These are phyloP conservation scores for Lasiodiplodia sp. DNA, from an alignment of 2,329 filamentous ascomycete species.

Conservation along the genomic window DNA sequence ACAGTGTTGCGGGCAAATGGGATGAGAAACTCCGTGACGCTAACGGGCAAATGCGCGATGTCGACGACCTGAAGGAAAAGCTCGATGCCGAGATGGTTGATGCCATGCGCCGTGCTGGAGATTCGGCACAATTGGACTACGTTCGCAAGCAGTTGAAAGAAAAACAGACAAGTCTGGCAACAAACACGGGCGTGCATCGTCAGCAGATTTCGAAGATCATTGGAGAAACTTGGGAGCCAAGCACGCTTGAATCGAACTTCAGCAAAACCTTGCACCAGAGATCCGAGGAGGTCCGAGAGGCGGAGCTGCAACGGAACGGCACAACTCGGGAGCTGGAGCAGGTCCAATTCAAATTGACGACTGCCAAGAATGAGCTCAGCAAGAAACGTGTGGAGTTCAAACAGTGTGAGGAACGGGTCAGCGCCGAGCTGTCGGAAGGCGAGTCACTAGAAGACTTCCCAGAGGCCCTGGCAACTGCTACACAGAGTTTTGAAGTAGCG, in stretches of 20 bases:
- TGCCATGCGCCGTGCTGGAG: conserved; percentile 79
- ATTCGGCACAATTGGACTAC: conserved; percentile 83
- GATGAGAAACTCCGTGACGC: conserved; percentile 74
- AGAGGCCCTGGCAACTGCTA: conserved; percentile 59
- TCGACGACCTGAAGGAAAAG: conserved; percentile 76
- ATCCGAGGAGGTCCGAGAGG: conserved; percentile 65
- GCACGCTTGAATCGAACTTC: conserved; percentile 74
- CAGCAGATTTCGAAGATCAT: conserved; percentile 72
- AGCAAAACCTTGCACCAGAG: conserved; percentile 68
- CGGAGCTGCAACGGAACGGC: conserved; percentile 74
- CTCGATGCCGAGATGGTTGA: conserved; percentile 83
- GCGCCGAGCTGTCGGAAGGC: conserved; percentile 42
- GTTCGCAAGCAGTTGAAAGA: conserved; percentile 81
- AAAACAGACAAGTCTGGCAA: conserved; percentile 76
- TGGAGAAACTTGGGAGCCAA: conserved; percentile 70
- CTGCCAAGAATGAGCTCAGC: conserved; percentile 67
- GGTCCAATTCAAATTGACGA: conserved; percentile 75
- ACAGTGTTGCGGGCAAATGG: conserved; percentile 69
- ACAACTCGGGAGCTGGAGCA: conserved; percentile 77
- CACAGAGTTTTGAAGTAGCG: conserved; percentile 58
- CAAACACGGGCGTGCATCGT: conserved; percentile 76
- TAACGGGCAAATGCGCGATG: conserved; percentile 68
- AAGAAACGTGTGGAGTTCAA: conserved; percentile 69
- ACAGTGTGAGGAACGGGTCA: conserved; percentile 68
- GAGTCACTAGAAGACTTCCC: conserved; percentile 54